These are phyloP conservation scores for Lactifluus echinatus DNA, from an alignment of 768 basidiomycete genomes.

Conservation along the genomic window DNA sequence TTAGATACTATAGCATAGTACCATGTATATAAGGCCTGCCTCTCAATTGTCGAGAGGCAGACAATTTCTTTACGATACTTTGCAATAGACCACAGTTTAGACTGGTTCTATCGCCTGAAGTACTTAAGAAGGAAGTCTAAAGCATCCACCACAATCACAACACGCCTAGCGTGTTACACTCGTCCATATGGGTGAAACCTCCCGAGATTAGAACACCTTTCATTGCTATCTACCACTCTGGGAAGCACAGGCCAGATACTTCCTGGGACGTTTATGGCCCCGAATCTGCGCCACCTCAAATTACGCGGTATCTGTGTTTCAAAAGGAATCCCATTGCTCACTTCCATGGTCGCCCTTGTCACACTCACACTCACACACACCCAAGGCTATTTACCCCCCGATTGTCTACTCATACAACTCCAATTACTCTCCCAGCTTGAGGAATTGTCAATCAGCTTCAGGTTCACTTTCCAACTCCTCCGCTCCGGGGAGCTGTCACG, in stretches of 20 bases:
- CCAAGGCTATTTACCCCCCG: not conserved
- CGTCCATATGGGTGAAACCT: not conserved
- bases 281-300: not conserved
- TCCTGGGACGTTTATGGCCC: not conserved
- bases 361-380: not conserved
- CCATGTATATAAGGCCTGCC: too few species aligned
- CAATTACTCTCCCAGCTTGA: not conserved
- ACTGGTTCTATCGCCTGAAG: too few species aligned
- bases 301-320: not conserved
- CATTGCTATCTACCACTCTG: not conserved
- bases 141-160: too few species aligned
- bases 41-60: too few species aligned
- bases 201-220: not conserved
- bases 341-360: not conserved
- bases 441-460: slow-evolving; percentile 2
- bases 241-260: not conserved
- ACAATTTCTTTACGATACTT: too few species aligned
- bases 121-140: too few species aligned
- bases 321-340: not conserved
- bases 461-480: not conserved
- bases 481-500: not conserved
- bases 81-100: too few species aligned
- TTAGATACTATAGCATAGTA: too few species aligned
- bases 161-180: too few species aligned
- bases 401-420: not conserved